phyloP scores from a whole-genome alignment of 805 yeast genomes.

The Saccharomycopsis sp. region DNA sequence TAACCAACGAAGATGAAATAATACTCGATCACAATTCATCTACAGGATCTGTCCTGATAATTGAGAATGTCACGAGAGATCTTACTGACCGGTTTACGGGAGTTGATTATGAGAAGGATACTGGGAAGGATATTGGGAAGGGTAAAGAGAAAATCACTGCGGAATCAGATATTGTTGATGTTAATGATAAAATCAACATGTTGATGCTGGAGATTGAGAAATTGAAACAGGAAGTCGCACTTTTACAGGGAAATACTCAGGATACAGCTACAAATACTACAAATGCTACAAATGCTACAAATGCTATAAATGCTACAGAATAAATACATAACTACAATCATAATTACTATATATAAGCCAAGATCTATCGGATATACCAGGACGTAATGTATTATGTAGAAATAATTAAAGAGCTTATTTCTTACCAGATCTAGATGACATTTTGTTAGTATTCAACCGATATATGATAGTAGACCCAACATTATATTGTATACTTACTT shows the following conservation, averaged over 20 bases:
- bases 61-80: background rate
- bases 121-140: background rate
- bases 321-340: too few species aligned
- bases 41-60: background rate
- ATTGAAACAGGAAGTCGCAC: background rate
- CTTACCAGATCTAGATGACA: background rate
- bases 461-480: background rate
- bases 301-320: too few species aligned
- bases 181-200: background rate
- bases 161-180: background rate
- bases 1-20: background rate
- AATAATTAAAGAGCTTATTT: background rate
- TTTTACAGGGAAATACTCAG: background rate
- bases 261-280: too few species aligned
- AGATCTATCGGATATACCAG: background rate
- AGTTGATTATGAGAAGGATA: background rate
- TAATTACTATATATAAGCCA: too few species aligned
- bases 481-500: conserved; percentile 44
- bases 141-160: background rate
- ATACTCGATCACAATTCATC: background rate
- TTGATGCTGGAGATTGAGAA: background rate
- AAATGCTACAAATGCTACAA: background rate
- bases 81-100: background rate
- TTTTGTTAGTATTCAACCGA: background rate
- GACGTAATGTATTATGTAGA: too few species aligned